Evolutionary conservation across 768 basidiomycete genomes (phyloP).

Genomic region (Crucibulum laeve): DNA sequence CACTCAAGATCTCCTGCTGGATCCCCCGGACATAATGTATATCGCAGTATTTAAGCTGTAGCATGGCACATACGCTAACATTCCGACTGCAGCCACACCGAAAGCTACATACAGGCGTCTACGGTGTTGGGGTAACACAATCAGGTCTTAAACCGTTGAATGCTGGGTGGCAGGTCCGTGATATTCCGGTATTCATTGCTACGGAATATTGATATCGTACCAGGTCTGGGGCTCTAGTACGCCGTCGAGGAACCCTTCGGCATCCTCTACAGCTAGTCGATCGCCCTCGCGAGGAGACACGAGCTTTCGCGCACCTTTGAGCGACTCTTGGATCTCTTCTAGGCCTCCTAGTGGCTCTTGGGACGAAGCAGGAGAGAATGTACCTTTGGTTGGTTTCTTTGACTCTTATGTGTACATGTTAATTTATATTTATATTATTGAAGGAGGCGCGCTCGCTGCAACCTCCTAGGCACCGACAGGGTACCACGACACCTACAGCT

Average conservation of each 20-base stretch:
- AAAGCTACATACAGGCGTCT: conserved; percentile 36
- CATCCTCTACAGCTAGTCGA: conserved; percentile 53
- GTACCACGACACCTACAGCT: conserved; percentile 29
- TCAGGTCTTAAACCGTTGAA: conserved; percentile 48
- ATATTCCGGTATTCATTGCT: background rate
- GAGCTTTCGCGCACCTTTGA: conserved; percentile 39
- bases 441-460: background rate
- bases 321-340: conserved; percentile 47
- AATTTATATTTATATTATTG: too few relatives aligned
- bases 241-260: conserved; percentile 54
- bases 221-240: conserved; percentile 57
- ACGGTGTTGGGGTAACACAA: conserved; percentile 44
- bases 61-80: conserved; percentile 4
- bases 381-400: too few relatives aligned
- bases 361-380: too few relatives aligned
- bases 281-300: conserved; percentile 40
- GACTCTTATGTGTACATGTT: too few relatives aligned
- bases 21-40: conserved; percentile 60
- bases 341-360: too few relatives aligned
- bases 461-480: conserved; percentile 39
- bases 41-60: background rate
- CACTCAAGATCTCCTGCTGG: conserved; percentile 60
- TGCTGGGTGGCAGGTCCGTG: conserved; percentile 65
- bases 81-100: conserved; percentile 36
- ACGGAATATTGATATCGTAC: conserved; percentile 12